Conservation (phyloP, 805 yeast species). For the Phaffomyces antillensis region DNA sequence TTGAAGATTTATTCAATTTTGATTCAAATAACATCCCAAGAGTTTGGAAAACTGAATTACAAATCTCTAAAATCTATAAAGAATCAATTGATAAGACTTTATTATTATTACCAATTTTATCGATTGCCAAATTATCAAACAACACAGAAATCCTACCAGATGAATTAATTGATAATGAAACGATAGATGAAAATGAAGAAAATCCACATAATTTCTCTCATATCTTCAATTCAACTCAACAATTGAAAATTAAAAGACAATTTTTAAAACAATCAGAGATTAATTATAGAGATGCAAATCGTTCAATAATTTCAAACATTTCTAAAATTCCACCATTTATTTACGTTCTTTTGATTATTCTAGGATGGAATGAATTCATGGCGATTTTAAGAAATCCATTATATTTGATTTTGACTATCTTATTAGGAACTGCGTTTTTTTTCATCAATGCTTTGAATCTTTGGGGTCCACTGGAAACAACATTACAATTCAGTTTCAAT, state of each 20-base stretch:
- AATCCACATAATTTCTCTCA: slow-evolving; percentile 44
- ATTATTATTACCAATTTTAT: slow-evolving; percentile 47
- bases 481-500: slow-evolving; percentile 46
- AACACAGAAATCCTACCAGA: slow-evolving; percentile 58
- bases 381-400: slow-evolving; percentile 81
- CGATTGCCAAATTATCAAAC: slow-evolving; percentile 42
- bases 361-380: slow-evolving; percentile 96
- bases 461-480: slow-evolving; percentile 68
- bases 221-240: slow-evolving; percentile 50
- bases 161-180: slow-evolving; percentile 33
- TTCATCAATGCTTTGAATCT: slow-evolving; percentile 64
- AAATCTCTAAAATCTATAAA: slow-evolving; percentile 60
- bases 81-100: slow-evolving; percentile 55
- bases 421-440: slow-evolving; percentile 55
- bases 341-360: slow-evolving; percentile 58
- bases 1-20: slow-evolving; percentile 78
- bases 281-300: slow-evolving; percentile 77
- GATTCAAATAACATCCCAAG: slow-evolving; percentile 78
- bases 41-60: slow-evolving; percentile 67
- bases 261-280: slow-evolving; percentile 75
- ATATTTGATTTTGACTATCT: slow-evolving; percentile 55
- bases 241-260: slow-evolving; percentile 45
- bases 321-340: slow-evolving; percentile 82
- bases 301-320: slow-evolving; percentile 71
- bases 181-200: slow-evolving; percentile 32